These are phyloP conservation scores for Nothophaeocryptopus gaeumannii DNA, from an alignment of 2,329 filamentous ascomycete species.

Conservation along the genomic window DNA sequence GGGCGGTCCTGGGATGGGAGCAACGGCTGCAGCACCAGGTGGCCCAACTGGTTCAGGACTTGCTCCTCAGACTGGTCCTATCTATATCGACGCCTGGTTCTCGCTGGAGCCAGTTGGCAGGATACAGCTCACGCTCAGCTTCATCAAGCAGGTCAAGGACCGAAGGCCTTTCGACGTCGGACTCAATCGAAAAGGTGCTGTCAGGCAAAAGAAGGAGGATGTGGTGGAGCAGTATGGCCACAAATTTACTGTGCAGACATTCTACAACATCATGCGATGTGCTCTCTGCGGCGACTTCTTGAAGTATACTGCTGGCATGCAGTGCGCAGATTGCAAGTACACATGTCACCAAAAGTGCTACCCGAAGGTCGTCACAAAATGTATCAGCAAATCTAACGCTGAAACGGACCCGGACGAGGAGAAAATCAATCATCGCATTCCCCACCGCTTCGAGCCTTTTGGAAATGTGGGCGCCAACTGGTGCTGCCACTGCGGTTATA, in stretches of 20 bases:
- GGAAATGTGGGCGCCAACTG: conserved; percentile 98
- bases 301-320: conserved; percentile 98
- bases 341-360: conserved; percentile 99
- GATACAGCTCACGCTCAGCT: conserved; percentile 87
- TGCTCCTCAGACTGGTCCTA: conserved; percentile 52
- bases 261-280: conserved; percentile 99
- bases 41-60: conserved; percentile 40
- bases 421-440: conserved; percentile 99
- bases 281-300: conserved; percentile 96
- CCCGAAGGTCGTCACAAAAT: conserved; percentile 93
- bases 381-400: conserved; percentile 98
- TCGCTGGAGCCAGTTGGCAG: conserved; percentile 90
- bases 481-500: conserved; percentile 98
- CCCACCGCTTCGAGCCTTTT: conserved; percentile 94
- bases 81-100: conserved; percentile 89
- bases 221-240: conserved; percentile 98
- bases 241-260: conserved; percentile 97
- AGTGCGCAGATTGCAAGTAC: conserved; percentile 99
- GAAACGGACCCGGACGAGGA: conserved; percentile 98
- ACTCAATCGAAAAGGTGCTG: conserved; percentile 89
- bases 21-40: conserved; percentile 40
- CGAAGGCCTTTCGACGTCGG: conserved; percentile 81
- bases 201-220: conserved; percentile 96
- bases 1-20: conserved; percentile 32
- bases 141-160: conserved; percentile 85